phyloP scores from a whole-genome alignment of 768 basidiomycete genomes.

The Trametes sanguinea region DNA sequence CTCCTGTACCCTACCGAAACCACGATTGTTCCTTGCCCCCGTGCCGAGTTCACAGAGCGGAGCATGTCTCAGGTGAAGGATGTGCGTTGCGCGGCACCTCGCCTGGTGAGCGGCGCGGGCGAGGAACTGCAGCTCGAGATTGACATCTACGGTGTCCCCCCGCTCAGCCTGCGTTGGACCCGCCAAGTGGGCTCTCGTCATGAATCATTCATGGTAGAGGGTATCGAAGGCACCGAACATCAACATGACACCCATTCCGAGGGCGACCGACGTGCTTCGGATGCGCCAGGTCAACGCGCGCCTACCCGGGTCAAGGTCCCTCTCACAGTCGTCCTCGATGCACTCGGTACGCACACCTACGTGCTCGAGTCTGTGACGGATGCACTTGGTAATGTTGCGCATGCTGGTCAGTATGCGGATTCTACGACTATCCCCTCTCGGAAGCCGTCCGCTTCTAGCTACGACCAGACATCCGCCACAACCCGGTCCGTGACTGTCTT shows the following conservation, averaged over 20 bases:
- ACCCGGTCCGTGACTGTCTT: slow-evolving; percentile 67
- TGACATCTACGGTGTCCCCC: slow-evolving; percentile 71
- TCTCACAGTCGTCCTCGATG: slow-evolving; percentile 60
- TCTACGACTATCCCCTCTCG: slow-evolving; percentile 36
- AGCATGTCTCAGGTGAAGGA: slow-evolving; percentile 46
- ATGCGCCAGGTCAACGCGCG: slow-evolving; percentile 27
- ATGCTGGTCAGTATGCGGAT: slow-evolving; percentile 16
- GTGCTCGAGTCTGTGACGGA: slow-evolving; percentile 83
- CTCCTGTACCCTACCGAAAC: slow-evolving; percentile 65
- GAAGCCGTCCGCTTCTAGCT: slow-evolving; percentile 16
- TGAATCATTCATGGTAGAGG: slow-evolving; percentile 80
- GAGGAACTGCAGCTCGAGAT: slow-evolving; percentile 62
- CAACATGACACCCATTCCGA: slow-evolving; percentile 26
- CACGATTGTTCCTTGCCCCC: slow-evolving; percentile 80
- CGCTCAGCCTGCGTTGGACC: slow-evolving; percentile 76
- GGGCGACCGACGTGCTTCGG: slow-evolving; percentile 26
- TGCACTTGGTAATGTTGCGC: slow-evolving; percentile 73
- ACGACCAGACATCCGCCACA: slow-evolving; percentile 1
- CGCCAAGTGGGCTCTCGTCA: slow-evolving; percentile 64
- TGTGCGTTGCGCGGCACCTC: slow-evolving; percentile 55
- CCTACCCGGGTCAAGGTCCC: slow-evolving; percentile 70
- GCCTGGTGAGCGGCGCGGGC: slow-evolving; percentile 44
- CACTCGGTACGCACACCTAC: slow-evolving; percentile 70
- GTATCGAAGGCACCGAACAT: slow-evolving; percentile 66
- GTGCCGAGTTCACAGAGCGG: slow-evolving; percentile 58